phyloP scores from a whole-genome alignment of 768 basidiomycete genomes.

The Auricularia heimuer region DNA sequence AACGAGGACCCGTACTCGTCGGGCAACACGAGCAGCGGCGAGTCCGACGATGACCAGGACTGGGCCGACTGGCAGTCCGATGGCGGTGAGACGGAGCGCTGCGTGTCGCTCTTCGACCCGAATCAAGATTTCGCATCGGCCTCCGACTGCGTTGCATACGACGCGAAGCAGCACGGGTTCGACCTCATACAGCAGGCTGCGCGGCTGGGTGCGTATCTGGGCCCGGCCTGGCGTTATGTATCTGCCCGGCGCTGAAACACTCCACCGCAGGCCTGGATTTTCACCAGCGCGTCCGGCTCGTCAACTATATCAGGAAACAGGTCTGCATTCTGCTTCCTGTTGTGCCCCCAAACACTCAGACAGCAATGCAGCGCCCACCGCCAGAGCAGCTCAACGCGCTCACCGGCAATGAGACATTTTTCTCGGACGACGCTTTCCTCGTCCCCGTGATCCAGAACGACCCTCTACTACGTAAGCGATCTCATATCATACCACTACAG shows the following conservation, averaged over 20 bases:
- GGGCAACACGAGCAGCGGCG: background rate
- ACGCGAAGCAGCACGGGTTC: slow-evolving; percentile 50
- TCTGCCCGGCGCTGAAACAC: background rate
- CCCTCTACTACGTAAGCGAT: slow-evolving; percentile 70
- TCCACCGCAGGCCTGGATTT: slow-evolving; percentile 54
- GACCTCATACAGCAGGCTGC: slow-evolving; percentile 44
- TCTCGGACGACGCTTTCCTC: slow-evolving; percentile 70
- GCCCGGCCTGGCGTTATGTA: no score
- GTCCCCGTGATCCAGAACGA: slow-evolving; percentile 79
- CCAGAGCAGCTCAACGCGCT: slow-evolving; percentile 36
- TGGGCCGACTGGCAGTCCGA: slow-evolving; percentile 4
- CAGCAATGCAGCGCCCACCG: slow-evolving; percentile 38
- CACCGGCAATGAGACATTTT: slow-evolving; percentile 50
- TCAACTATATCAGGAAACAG: slow-evolving; percentile 80
- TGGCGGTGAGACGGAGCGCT: slow-evolving; percentile 15
- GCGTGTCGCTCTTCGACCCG: slow-evolving; percentile 69
- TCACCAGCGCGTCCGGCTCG: slow-evolving; percentile 66
- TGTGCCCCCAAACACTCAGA: slow-evolving; percentile 4
- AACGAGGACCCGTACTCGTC: background rate
- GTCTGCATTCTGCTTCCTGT: slow-evolving; percentile 25
- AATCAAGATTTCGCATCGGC: slow-evolving; percentile 43
- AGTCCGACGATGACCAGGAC: slow-evolving; percentile 10
- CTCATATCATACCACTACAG: background rate
- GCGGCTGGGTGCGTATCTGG: slow-evolving; percentile 41
- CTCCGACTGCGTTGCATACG: slow-evolving; percentile 50